phyloP scores from a whole-genome alignment of 2,329 filamentous ascomycete genomes.

The Sporothrix pallida region DNA sequence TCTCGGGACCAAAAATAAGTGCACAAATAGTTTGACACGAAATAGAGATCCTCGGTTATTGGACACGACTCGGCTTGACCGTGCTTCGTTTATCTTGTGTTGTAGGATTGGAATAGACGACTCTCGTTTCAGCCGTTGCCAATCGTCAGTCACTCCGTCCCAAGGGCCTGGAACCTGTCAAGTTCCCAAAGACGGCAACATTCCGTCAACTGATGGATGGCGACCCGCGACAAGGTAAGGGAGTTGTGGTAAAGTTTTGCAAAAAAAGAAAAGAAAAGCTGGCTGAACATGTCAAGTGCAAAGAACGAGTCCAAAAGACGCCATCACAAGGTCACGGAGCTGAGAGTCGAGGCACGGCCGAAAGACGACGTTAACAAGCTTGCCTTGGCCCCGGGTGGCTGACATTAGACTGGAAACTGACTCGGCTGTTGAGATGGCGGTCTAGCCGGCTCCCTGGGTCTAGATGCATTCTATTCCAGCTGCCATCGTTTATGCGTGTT shows the following conservation, averaged over 20 bases:
- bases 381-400: neutral
- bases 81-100: neutral
- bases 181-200: neutral
- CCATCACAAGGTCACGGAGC: neutral
- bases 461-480: neutral
- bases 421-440: constrained; percentile 20
- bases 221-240: neutral
- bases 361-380: neutral
- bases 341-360: neutral
- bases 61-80: neutral
- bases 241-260: neutral
- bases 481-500: neutral
- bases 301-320: constrained; percentile 1
- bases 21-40: neutral
- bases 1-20: neutral
- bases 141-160: neutral
- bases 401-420: constrained; percentile 5
- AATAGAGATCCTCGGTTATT: neutral
- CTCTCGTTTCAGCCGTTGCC: neutral
- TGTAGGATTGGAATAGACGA: neutral
- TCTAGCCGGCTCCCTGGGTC: neutral
- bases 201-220: neutral
- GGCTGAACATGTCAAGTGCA: neutral
- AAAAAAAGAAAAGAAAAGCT: neutral
- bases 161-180: constrained; percentile 4